These are phyloP conservation scores for Phytophthora pseudosyringae DNA, from an alignment of 352 stramenopile genomes.

Conservation along the genomic window DNA sequence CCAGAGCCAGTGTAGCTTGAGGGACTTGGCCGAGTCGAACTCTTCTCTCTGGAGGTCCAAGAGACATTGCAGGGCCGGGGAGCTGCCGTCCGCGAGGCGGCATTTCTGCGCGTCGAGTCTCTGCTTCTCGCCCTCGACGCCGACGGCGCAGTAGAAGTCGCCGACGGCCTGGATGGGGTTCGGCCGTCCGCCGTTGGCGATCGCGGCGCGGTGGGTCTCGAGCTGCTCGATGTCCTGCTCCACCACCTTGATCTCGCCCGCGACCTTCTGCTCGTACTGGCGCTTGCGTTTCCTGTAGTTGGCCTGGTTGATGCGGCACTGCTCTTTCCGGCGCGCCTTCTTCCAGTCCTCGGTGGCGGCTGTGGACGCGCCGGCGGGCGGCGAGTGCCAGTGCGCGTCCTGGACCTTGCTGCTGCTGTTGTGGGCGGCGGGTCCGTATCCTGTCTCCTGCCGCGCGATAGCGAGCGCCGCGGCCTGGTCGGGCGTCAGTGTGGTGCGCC, in stretches of 20 bases:
- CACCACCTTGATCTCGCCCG: slow-evolving; percentile 38
- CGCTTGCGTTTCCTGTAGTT: slow-evolving; percentile 66
- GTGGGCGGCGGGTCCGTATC: neutral
- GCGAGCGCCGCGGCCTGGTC: slow-evolving; percentile 31
- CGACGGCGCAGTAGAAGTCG: slow-evolving; percentile 44
- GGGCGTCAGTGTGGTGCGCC: slow-evolving; percentile 23
- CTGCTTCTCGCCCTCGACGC: slow-evolving; percentile 15
- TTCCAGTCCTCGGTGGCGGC: slow-evolving; percentile 38
- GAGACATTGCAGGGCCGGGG: slow-evolving; percentile 36
- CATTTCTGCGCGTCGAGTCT: slow-evolving; percentile 2
- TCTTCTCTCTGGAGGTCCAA: slow-evolving; percentile 45
- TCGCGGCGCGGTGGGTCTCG: neutral
- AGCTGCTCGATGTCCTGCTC: slow-evolving; percentile 50
- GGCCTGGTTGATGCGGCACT: slow-evolving; percentile 68
- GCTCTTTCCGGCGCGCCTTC: slow-evolving; percentile 56
- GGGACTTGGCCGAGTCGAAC: slow-evolving; percentile 48
- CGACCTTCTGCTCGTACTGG: slow-evolving; percentile 45
- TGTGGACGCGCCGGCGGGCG: neutral
- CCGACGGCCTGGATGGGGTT: slow-evolving; percentile 35
- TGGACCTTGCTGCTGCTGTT: slow-evolving; percentile 5
- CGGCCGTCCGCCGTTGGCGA: neutral
- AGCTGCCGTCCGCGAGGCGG: slow-evolving; percentile 23
- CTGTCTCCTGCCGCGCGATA: slow-evolving; percentile 27
- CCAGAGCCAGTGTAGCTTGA: slow-evolving; percentile 50
- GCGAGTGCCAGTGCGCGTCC: neutral